Conservation (phyloP, 2,329 filamentous ascomycete genomes). For the Verticillium zaregamsianum region DNA sequence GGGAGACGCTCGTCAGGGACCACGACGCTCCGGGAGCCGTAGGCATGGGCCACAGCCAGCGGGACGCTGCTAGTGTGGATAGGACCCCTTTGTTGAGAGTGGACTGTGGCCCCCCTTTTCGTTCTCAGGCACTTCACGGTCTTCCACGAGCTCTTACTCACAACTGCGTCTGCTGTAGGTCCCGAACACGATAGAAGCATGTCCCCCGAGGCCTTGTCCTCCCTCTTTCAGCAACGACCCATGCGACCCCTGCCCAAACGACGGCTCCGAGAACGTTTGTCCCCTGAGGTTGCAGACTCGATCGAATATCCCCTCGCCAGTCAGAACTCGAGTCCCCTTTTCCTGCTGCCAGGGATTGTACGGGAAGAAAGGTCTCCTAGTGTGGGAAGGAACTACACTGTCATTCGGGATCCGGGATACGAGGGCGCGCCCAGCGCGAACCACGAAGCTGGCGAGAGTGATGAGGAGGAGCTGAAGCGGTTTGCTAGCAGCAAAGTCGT, state of each 20-base stretch:
- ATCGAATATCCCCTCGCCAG: slow-evolving; percentile 79
- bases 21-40: too few species aligned
- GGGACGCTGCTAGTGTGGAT: too few species aligned
- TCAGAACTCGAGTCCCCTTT: slow-evolving; percentile 67
- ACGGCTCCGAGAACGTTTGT: slow-evolving; percentile 80
- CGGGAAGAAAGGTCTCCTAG: slow-evolving; percentile 17
- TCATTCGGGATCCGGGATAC: slow-evolving; percentile 15
- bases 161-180: slow-evolving; percentile 26
- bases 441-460: slow-evolving; percentile 53
- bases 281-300: slow-evolving; percentile 75
- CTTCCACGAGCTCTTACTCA: not conserved
- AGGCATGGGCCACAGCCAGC: too few species aligned
- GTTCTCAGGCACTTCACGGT: too few species aligned
- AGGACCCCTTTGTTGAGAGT: too few species aligned
- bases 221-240: slow-evolving; percentile 81
- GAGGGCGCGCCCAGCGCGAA: slow-evolving; percentile 15
- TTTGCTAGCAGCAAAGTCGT: slow-evolving; percentile 34
- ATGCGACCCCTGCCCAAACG: slow-evolving; percentile 91
- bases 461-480: slow-evolving; percentile 49
- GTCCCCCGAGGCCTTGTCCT: slow-evolving; percentile 72
- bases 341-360: slow-evolving; percentile 56
- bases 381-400: slow-evolving; percentile 13
- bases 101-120: too few species aligned
- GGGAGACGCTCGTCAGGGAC: too few species aligned
- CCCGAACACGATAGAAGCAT: slow-evolving; percentile 42